A percentile compares a stretch with the other conserved stretches of the same genome.
Evolutionary conservation across 345 rosid species (phyloP).

Genomic region (Mallotus nudiflorus): DNA sequence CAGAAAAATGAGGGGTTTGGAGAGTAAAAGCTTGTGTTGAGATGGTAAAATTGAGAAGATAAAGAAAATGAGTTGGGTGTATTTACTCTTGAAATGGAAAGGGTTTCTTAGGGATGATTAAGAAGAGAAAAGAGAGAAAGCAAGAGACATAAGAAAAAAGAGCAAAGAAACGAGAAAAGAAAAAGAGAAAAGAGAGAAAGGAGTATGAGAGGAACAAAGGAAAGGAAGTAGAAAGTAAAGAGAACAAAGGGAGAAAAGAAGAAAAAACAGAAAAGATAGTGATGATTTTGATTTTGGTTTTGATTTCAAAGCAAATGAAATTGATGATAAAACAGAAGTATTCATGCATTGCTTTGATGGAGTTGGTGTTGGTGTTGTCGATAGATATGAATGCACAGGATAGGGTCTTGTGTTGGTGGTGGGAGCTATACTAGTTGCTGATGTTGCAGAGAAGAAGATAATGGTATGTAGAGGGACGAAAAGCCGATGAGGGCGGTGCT

Average conservation of each 20-base stretch:
- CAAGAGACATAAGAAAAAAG: too few relatives aligned
- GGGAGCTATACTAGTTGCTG: too few relatives aligned
- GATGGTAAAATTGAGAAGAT: too few relatives aligned
- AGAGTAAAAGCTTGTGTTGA: too few relatives aligned
- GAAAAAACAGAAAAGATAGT: too few relatives aligned
- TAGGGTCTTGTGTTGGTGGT: conserved; percentile 8
- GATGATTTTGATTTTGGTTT: too few relatives aligned
- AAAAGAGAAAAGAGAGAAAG: conserved; percentile 1
- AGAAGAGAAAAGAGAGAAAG: conserved; percentile 11
- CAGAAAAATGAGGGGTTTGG: conserved; percentile 52
- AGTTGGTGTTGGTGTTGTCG: conserved; percentile 68
- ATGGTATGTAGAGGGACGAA: conserved; percentile 49
- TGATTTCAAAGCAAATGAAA: conserved; percentile 25
- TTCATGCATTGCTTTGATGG: conserved; percentile 64
- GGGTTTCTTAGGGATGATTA: conserved; percentile 21
- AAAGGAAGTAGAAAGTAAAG: conserved; percentile 54
- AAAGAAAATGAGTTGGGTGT: too few relatives aligned
- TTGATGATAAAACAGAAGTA: conserved; percentile 25
- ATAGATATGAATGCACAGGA: too few relatives aligned
- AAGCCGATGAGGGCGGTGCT: conserved; percentile 70
- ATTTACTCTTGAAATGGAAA: too few relatives aligned
- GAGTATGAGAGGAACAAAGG: conserved; percentile 47
- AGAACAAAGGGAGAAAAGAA: conserved; percentile 25
- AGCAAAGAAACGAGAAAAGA: too few relatives aligned
- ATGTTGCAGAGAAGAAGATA: conserved; percentile 2